Evolutionary conservation across 208 protist genomes (phyloP), one percentile per base, ranked within the genome.

Genomic region (Trypanosoma scelopori): DNA sequence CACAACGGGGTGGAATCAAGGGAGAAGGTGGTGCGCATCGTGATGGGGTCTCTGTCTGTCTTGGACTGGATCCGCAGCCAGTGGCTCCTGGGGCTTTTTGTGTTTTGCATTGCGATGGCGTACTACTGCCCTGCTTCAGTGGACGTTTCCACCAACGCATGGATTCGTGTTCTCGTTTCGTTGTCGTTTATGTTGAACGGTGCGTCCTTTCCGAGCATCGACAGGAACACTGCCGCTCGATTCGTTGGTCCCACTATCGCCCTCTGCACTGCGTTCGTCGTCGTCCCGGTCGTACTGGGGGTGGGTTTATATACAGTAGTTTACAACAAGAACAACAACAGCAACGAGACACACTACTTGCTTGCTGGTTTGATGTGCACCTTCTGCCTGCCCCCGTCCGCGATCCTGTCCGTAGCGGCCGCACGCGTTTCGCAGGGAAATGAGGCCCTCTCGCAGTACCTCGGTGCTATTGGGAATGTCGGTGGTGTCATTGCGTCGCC

Each of bases 11-110:
- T 28, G 16, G 37, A n/a, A 9, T 67, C 69, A 5, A 35, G 27
- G 18, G 69, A 75, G 30, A 49, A 55, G 47, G 39, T 63, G 5
- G 51, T 65, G 22, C 60, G 60, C 46, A 43, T 75, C 41, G 52
- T 68, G 0, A 48, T 75, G 32, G 61, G 69, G n/a, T 64, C 61
- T 27, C 39, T 68, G 23, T 69, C 52, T 3, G 55, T 68, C 45
- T 50, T 68, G 11, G 58, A 65, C 51, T 75, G 69, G 69, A 32
- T 69, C 22, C 69, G 69, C 2, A 43, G 56, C 30, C 69, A 75
- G 52, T 68, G 49, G 60, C 22, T 75, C 16, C 49, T 69, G 7
- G 57, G 69, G 39, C 69, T 75, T 23, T 69, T 69, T 43, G n/a
- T 75, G 4, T 9, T 65, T 15, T 63, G 59, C 42, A 56, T 75